phyloP scores from a whole-genome alignment of 352 stramenopile genomes.

The Peronosclerospora sorghi region DNA sequence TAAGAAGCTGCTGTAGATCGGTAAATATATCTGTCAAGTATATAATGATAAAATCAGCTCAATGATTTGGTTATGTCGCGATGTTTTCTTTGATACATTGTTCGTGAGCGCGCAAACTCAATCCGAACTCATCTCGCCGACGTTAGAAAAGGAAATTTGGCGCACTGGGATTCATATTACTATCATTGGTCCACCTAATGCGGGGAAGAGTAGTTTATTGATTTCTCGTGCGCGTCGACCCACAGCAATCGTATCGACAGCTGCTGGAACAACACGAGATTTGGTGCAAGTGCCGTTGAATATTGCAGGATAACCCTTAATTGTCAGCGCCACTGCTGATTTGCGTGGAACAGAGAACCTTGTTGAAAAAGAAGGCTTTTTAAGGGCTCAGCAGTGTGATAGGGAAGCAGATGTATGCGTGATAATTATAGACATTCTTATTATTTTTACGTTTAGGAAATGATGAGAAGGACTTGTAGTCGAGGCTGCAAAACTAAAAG shows the following conservation, averaged over 20 bases:
- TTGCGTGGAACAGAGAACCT: conserved; percentile 79
- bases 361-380: conserved; percentile 68
- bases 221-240: conserved; percentile 91
- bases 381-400: conserved; percentile 56
- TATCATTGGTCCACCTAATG: conserved; percentile 87
- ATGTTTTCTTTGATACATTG: conserved; percentile 13
- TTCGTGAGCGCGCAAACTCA: conserved; percentile 42
- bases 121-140: conserved; percentile 73
- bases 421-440: conserved; percentile 74
- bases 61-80: not conserved
- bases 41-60: not conserved
- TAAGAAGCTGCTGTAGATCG: conserved; percentile 49
- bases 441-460: too few relatives aligned
- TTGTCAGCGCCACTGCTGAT: conserved; percentile 93
- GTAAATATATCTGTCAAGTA: conserved; percentile 12
- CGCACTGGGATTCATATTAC: conserved; percentile 80
- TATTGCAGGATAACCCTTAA: conserved; percentile 89
- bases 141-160: conserved; percentile 86
- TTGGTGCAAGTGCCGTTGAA: conserved; percentile 93
- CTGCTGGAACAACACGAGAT: conserved; percentile 95
- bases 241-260: conserved; percentile 93
- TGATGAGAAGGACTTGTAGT: too few relatives aligned
- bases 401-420: conserved; percentile 64
- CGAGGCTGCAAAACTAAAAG: too few relatives aligned
- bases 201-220: conserved; percentile 83